A percentile compares a stretch with the other conserved stretches of the same genome.
These are phyloP conservation scores for Escovopsis sp. DNA, from an alignment of 2,329 filamentous ascomycete genomes.

Conservation along the genomic window DNA sequence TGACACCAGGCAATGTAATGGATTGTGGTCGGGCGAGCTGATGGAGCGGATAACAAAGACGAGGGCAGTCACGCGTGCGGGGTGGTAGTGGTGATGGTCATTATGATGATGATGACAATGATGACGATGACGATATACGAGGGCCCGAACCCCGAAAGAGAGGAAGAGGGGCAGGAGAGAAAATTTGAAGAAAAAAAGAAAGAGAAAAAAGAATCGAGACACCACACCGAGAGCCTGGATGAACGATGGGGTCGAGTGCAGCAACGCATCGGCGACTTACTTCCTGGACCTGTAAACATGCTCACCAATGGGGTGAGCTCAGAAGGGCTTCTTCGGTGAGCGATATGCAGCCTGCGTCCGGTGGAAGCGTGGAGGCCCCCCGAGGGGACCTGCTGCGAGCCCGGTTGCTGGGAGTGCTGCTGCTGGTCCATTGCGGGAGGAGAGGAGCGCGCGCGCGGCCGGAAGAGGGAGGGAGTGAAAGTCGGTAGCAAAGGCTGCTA, in stretches of 20 bases:
- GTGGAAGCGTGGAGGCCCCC: slow-evolving; percentile 55
- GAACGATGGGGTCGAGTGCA: too few species aligned
- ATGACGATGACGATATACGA: too few species aligned
- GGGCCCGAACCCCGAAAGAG: too few species aligned
- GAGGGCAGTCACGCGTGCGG: too few species aligned
- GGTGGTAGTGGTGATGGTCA: too few species aligned
- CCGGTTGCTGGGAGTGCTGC: slow-evolving; percentile 31
- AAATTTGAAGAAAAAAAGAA: background rate
- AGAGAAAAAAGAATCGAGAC: background rate
- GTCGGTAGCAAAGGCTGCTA: slow-evolving; percentile 25
- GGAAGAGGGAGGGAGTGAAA: slow-evolving; percentile 5
- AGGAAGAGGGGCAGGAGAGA: background rate
- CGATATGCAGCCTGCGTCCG: slow-evolving; percentile 89
- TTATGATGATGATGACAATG: too few species aligned
- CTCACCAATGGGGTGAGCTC: slow-evolving; percentile 96
- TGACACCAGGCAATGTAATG: background rate
- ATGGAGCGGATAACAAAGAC: too few species aligned
- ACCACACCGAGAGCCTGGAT: too few species aligned
- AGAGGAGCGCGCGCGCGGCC: too few species aligned
- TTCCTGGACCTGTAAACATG: slow-evolving; percentile 57
- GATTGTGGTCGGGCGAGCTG: background rate
- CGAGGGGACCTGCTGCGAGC: slow-evolving; percentile 32
- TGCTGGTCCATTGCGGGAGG: slow-evolving; percentile 44
- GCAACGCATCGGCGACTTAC: slow-evolving; percentile 31
- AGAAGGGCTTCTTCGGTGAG: slow-evolving; percentile 90